A percentile compares a stretch with the other conserved stretches of the same genome.
Evolutionary conservation across 2,329 filamentous ascomycete species (phyloP).

Genomic region (Diaporthe sp.): DNA sequence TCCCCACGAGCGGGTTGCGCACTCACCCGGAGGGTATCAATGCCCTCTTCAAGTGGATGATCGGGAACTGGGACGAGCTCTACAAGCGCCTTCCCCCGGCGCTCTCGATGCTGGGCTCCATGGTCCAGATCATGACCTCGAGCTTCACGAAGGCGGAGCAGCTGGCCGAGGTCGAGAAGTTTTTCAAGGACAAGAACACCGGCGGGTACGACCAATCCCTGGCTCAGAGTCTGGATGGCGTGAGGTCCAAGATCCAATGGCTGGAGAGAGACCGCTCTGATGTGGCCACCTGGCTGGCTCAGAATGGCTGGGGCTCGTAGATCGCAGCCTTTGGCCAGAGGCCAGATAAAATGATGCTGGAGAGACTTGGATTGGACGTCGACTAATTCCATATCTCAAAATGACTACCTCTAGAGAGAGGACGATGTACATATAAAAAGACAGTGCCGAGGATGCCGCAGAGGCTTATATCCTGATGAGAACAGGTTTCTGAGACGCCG

Average conservation of each 20-base stretch:
- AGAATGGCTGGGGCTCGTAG: conserved; percentile 48
- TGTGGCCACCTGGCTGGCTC: conserved; percentile 62
- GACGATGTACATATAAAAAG: background rate
- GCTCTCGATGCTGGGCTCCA: conserved; percentile 85
- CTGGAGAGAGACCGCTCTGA: conserved; percentile 81
- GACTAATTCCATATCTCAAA: background rate
- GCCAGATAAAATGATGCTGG: background rate
- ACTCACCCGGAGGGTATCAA: conserved; percentile 82
- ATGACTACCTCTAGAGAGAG: background rate
- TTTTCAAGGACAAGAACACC: conserved; percentile 86
- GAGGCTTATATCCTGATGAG: background rate
- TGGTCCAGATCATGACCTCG: conserved; percentile 85
- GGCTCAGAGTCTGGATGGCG: conserved; percentile 88
- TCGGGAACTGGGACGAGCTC: conserved; percentile 88
- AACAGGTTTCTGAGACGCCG: background rate
- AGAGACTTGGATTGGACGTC: background rate
- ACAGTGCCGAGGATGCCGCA: background rate
- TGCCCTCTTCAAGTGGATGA: conserved; percentile 86
- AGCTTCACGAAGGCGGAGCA: conserved; percentile 85
- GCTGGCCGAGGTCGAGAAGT: conserved; percentile 79
- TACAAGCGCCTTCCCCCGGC: conserved; percentile 86
- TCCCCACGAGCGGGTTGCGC: conserved; percentile 84
- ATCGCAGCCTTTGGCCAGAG: background rate
- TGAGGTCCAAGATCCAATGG: conserved; percentile 88
- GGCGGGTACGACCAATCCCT: conserved; percentile 88